These are phyloP conservation scores for Backusella mclennaniae DNA, from an alignment of 192 early-diverging fungal genomes.

Conservation along the genomic window DNA sequence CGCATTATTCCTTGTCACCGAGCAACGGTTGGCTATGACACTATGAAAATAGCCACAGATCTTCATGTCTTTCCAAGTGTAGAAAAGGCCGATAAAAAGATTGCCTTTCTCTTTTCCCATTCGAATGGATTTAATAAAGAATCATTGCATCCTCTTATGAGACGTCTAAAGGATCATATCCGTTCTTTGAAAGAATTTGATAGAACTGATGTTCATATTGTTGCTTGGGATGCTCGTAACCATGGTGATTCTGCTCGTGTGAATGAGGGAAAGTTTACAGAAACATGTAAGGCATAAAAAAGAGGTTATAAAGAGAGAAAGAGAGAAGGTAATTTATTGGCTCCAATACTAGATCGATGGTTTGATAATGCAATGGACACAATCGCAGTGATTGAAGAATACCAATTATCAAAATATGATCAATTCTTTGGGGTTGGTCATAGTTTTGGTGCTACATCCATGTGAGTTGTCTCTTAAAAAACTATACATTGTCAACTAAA, in stretches of 20 bases:
- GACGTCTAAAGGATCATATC: slow-evolving; percentile 24
- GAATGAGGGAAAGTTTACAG: slow-evolving; percentile 34
- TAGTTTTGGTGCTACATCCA: slow-evolving; percentile 44
- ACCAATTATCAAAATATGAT: slow-evolving; percentile 22
- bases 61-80: slow-evolving; percentile 16
- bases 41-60: slow-evolving; percentile 19
- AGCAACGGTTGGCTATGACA: slow-evolving; percentile 9
- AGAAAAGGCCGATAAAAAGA: not conserved
- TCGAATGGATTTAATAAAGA: slow-evolving; percentile 65
- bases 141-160: slow-evolving; percentile 51
- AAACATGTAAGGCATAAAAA: not conserved
- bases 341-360: slow-evolving; percentile 47
- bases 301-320: not conserved
- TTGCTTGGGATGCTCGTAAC: slow-evolving; percentile 52
- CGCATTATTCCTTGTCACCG: slow-evolving; percentile 16
- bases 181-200: not conserved
- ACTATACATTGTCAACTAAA: not conserved
- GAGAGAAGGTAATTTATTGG: not conserved
- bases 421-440: slow-evolving; percentile 58
- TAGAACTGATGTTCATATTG: slow-evolving; percentile 33
- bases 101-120: slow-evolving; percentile 50
- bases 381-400: slow-evolving; percentile 43
- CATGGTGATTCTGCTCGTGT: slow-evolving; percentile 57
- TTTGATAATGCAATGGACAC: slow-evolving; percentile 49
- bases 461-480: slow-evolving; percentile 6